phyloP scores from a whole-genome alignment of 2,329 filamentous ascomycete species.

The Fusarium sp. region DNA sequence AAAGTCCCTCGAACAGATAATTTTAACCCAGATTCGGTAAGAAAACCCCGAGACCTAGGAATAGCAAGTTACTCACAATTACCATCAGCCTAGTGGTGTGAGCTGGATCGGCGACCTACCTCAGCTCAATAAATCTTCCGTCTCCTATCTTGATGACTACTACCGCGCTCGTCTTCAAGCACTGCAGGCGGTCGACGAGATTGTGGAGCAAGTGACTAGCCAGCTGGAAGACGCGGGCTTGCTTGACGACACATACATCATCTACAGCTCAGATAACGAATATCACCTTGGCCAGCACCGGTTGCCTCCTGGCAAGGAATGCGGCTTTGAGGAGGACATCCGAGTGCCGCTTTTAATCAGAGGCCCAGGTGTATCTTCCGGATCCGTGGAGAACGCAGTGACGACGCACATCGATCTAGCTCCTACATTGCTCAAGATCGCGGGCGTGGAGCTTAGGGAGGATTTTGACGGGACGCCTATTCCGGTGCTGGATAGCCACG shows the following conservation, averaged over 20 bases:
- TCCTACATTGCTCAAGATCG: slow-evolving; percentile 65
- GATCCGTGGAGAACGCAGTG: slow-evolving; percentile 55
- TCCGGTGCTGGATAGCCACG: slow-evolving; percentile 49
- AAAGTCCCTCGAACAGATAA: slow-evolving; percentile 70
- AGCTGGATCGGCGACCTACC: slow-evolving; percentile 59
- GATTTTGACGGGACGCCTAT: slow-evolving; percentile 70
- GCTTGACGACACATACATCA: slow-evolving; percentile 69
- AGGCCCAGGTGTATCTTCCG: slow-evolving; percentile 62
- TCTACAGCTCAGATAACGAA: slow-evolving; percentile 70
- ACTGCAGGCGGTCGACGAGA: slow-evolving; percentile 66
- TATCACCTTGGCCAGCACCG: slow-evolving; percentile 71
- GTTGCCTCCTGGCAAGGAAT: slow-evolving; percentile 67
- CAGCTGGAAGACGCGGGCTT: slow-evolving; percentile 64
- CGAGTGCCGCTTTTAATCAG: slow-evolving; percentile 67
- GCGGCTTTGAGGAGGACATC: slow-evolving; percentile 69
- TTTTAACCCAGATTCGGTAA: slow-evolving; percentile 72
- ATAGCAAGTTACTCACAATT: slow-evolving; percentile 2
- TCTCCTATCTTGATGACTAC: slow-evolving; percentile 62
- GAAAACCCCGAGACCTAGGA: slow-evolving; percentile 11
- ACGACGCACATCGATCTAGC: slow-evolving; percentile 73
- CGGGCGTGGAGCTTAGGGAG: slow-evolving; percentile 53
- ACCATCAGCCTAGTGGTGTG: slow-evolving; percentile 49
- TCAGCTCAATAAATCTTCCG: slow-evolving; percentile 53
- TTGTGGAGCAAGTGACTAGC: slow-evolving; percentile 59
- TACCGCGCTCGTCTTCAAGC: slow-evolving; percentile 63